Evolutionary conservation across 2,329 filamentous ascomycete genomes (phyloP).

Genomic region (Calonectria pauciramosa): DNA sequence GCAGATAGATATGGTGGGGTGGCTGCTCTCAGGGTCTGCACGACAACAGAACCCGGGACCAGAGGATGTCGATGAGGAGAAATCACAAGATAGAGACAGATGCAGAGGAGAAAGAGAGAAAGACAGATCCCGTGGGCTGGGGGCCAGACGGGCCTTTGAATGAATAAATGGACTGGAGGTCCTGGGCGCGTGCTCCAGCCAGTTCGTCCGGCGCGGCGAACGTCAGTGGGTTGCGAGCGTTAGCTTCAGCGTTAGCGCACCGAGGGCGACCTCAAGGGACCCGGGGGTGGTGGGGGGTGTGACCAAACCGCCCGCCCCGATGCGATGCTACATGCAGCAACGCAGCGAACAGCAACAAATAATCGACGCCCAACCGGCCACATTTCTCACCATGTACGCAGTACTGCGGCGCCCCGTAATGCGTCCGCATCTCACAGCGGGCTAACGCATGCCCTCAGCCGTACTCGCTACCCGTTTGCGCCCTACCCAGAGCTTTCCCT

Average conservation of each 20-base stretch:
- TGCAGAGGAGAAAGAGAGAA: background rate
- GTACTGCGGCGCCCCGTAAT: background rate
- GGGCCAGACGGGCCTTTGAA: constrained; percentile 19
- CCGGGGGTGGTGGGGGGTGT: constrained; percentile 3
- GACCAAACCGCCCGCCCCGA: background rate
- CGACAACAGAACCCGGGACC: background rate
- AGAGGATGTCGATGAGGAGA: background rate
- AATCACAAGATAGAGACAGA: background rate
- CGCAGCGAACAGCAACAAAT: background rate
- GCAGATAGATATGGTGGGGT: background rate
- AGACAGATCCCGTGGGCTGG: constrained; percentile 25
- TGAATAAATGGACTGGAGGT: background rate
- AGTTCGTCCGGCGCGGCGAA: background rate
- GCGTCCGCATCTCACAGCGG: background rate
- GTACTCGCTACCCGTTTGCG: background rate
- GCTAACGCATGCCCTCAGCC: background rate
- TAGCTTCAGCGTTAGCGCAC: background rate
- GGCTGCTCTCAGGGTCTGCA: background rate
- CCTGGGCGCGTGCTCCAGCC: background rate
- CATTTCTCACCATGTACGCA: background rate
- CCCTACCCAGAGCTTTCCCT: background rate
- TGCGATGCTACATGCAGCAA: background rate
- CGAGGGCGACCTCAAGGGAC: background rate
- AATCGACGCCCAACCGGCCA: background rate
- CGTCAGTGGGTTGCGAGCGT: constrained; percentile 4